Evolutionary conservation across 495 filamentous ascomycete genomes (phyloP), one percentile per base, ranked within the genome.

Genomic region (Lichina pygmaea): DNA sequence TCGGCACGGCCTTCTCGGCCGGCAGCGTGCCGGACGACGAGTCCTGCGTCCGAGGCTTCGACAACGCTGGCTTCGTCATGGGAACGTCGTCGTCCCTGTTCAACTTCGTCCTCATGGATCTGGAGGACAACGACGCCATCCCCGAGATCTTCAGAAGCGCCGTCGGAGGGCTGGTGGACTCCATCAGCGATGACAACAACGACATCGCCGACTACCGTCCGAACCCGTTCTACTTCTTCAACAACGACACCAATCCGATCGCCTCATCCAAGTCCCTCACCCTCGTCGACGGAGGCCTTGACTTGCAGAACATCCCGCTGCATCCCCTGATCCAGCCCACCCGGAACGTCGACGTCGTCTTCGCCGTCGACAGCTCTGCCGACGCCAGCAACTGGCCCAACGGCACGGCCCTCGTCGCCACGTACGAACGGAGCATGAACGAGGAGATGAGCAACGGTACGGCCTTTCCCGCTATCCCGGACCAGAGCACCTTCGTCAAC

Each of bases 1-100:
- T 91, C 6, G 86, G 83, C 7, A 83, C 84, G 24, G 77, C 78
- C 52, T 91, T 93, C 59, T 71, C 63, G 37, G 65, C 48, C 16
- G 86, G 86, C 37, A 51, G 57, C 16, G 59, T 91, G 12, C 60
- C 66, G 2, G 49, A 60, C n/a, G 58, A 63, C 48, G 68, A 73
- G 46, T 53, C 60, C 32, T 95, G 86, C 56, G 65, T 91, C 4
- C 57, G 61, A 7, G 86, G 86, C 5, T 91, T 82, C 52, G 86
- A 95, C 62, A 83, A 83, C 53, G 71, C 66, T 40, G 84, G 83
- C 17, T 95, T 68, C 56, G 60, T 93, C 33, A 85, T 92, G 70
- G 89, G 86, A 33, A 93, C 86, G 0, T 86, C 78, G n/a, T 82
- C 77, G 15, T 77, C 77, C 8, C 68, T 94, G 33, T 94, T 95